Conservation (phyloP, 257 asterid species). For the Solanum etuberosum region DNA sequence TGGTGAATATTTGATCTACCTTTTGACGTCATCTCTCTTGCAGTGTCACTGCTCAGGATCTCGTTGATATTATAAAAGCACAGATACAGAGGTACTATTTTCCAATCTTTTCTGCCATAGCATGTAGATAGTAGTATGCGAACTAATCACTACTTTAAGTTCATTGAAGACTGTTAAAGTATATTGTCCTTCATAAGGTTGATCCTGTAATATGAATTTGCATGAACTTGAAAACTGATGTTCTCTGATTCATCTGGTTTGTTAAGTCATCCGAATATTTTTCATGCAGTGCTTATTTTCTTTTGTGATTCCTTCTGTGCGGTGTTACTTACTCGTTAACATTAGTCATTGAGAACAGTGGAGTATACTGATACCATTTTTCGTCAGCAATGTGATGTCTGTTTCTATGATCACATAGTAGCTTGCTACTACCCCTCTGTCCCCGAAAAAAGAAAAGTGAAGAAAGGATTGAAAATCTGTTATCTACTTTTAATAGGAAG, state of each 20-base stretch:
- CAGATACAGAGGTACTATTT: constrained; percentile 77
- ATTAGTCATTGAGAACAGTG: not conserved
- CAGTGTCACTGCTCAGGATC: constrained; percentile 97
- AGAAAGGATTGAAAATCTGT: not conserved
- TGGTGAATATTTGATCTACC: not conserved
- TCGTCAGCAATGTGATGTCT: not conserved
- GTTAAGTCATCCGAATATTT: not conserved
- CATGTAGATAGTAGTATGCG: not conserved
- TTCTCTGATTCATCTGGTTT: not conserved
- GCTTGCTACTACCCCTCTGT: not conserved
- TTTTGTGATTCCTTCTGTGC: not conserved
- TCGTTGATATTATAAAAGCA: constrained; percentile 91
- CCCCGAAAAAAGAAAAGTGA: not conserved
- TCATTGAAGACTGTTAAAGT: not conserved
- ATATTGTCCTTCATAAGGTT: not conserved
- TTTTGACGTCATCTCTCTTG: not conserved
- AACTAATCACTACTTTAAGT: not conserved
- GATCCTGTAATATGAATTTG: not conserved
- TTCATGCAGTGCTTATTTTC: no score
- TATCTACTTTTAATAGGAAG: not conserved
- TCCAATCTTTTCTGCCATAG: not conserved
- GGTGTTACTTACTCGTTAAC: not conserved
- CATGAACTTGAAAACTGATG: not conserved
- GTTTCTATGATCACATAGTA: not conserved
- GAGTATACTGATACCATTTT: not conserved